These are phyloP conservation scores for Scheffersomyces segobiensis DNA, from an alignment of 1,139 yeast genomes.

Conservation along the genomic window DNA sequence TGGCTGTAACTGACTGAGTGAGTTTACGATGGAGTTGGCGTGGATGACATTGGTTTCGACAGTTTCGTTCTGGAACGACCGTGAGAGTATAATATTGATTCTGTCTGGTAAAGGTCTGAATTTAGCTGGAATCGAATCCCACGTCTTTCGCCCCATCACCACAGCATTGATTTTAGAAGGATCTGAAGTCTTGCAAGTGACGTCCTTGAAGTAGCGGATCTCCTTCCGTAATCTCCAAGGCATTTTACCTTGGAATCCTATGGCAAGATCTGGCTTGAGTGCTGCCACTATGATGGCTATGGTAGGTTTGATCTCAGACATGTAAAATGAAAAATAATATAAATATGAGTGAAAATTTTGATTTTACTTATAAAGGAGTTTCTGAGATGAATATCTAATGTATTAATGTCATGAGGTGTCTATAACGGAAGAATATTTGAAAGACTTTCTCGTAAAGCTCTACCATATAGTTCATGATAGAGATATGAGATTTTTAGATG, in stretches of 20 bases:
- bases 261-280: conserved; percentile 74
- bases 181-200: conserved; percentile 52
- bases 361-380: background rate
- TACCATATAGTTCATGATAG: background rate
- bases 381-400: background rate
- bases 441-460: background rate
- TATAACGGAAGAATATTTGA: no score
- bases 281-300: conserved; percentile 82
- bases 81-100: conserved; percentile 71
- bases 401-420: background rate
- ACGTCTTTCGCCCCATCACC: conserved; percentile 93
- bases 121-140: conserved; percentile 87
- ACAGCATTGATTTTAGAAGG: conserved; percentile 64
- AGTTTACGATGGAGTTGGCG: conserved; percentile 49
- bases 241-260: conserved; percentile 75
- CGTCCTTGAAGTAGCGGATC: conserved; percentile 78
- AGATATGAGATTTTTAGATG: background rate
- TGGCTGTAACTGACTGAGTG: conserved; percentile 29
- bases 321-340: background rate
- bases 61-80: conserved; percentile 27
- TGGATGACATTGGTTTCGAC: conserved; percentile 35
- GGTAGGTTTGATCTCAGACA: conserved; percentile 24
- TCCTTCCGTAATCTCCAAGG: conserved; percentile 91
- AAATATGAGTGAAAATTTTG: no score
- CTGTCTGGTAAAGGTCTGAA: conserved; percentile 84